These are phyloP conservation scores for Casuarina equisetifolia DNA, from an alignment of 306 rosid genomes.

Conservation along the genomic window DNA sequence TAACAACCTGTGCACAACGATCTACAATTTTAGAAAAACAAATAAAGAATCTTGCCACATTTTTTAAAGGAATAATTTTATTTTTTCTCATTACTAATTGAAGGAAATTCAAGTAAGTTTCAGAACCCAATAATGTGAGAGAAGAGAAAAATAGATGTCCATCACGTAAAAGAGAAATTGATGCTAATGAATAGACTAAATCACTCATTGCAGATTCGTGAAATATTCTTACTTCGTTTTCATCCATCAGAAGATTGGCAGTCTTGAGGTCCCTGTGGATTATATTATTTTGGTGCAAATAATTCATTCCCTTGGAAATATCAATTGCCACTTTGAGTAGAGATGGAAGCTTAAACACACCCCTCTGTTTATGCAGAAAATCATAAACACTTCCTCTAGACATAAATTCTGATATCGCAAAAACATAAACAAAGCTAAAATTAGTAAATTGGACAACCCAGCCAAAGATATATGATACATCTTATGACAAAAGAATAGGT, in stretches of 20 bases:
- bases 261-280: slow-evolving; percentile 99
- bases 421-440: slow-evolving; percentile 38
- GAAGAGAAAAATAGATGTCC: background rate
- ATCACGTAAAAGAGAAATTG: slow-evolving; percentile 8
- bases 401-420: slow-evolving; percentile 82
- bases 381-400: slow-evolving; percentile 91
- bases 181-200: slow-evolving; percentile 12
- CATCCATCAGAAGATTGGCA: slow-evolving; percentile 99
- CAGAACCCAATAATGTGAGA: background rate
- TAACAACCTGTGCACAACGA: slow-evolving; percentile 68
- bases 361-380: slow-evolving; percentile 92
- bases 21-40: slow-evolving; percentile 23
- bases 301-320: slow-evolving; percentile 94
- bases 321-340: slow-evolving; percentile 90
- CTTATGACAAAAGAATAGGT: slow-evolving; percentile 15
- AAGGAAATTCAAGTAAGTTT: background rate
- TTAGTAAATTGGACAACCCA: slow-evolving; percentile 21
- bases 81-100: slow-evolving; percentile 17
- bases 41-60: slow-evolving; percentile 22
- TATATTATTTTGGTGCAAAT: slow-evolving; percentile 96
- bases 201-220: slow-evolving; percentile 26
- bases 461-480: slow-evolving; percentile 27
- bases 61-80: background rate
- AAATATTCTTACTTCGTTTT: slow-evolving; percentile 72
- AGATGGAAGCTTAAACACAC: slow-evolving; percentile 87